A percentile compares a stretch with the other conserved stretches of the same genome.
Conservation (phyloP, 768 basidiomycete genomes). For the Lentinus tigrinus region DNA sequence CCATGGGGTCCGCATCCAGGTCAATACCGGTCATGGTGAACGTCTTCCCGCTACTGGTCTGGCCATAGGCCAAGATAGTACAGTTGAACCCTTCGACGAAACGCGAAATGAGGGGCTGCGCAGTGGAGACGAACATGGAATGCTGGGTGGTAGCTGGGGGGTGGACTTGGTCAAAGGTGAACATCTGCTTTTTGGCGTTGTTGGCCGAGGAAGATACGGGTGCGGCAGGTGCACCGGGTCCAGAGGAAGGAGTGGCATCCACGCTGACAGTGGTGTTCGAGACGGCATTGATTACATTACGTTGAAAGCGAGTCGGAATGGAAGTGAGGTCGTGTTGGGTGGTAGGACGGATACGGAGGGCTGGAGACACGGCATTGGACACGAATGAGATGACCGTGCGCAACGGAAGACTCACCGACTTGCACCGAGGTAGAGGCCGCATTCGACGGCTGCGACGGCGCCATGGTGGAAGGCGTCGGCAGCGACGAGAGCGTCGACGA, state of each 20-base stretch:
- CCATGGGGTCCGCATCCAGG: slow-evolving; percentile 82
- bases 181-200: slow-evolving; percentile 75
- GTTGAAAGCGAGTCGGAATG: slow-evolving; percentile 94
- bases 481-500: slow-evolving; percentile 28
- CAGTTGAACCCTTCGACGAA: slow-evolving; percentile 96
- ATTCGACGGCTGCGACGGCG: slow-evolving; percentile 68
- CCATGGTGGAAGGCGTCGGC: slow-evolving; percentile 46
- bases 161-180: slow-evolving; percentile 94
- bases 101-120: slow-evolving; percentile 79
- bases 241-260: slow-evolving; percentile 61
- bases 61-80: slow-evolving; percentile 96
- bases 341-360: slow-evolving; percentile 87
- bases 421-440: slow-evolving; percentile 82
- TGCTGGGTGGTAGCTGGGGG: slow-evolving; percentile 82
- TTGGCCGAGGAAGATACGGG: slow-evolving; percentile 41
- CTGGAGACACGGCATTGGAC: slow-evolving; percentile 38
- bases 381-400: neutral
- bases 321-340: slow-evolving; percentile 80
- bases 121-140: slow-evolving; percentile 81
- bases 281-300: slow-evolving; percentile 77
- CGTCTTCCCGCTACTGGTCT: slow-evolving; percentile 95
- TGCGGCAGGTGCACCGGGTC: slow-evolving; percentile 48
- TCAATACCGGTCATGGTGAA: slow-evolving; percentile 98
- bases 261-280: slow-evolving; percentile 78
- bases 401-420: slow-evolving; percentile 70